Evolutionary conservation across 106 monocot genomes (phyloP).

Genomic region (Dendrobium chrysotoxum): DNA sequence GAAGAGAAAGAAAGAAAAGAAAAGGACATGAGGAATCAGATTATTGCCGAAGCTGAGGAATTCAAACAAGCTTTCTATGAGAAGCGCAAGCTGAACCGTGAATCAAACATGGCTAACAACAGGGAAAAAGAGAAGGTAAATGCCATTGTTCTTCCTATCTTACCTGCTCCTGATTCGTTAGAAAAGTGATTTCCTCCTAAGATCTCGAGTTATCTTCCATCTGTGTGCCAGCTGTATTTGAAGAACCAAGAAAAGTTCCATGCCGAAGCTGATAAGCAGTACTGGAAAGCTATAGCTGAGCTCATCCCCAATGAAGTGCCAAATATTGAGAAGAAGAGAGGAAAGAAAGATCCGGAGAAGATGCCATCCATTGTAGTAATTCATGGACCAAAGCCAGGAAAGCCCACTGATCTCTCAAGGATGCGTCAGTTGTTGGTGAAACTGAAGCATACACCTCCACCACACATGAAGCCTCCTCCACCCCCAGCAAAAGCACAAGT

Average conservation of each 20-base stretch:
- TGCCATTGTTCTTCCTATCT: not conserved
- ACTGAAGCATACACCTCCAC: slow-evolving; percentile 65
- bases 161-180: no score
- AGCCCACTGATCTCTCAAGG: slow-evolving; percentile 65
- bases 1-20: slow-evolving; percentile 59
- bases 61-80: slow-evolving; percentile 36
- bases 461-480: slow-evolving; percentile 65
- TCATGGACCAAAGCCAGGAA: slow-evolving; percentile 75
- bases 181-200: no score
- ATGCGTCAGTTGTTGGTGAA: slow-evolving; percentile 59
- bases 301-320: slow-evolving; percentile 61
- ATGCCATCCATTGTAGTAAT: slow-evolving; percentile 47
- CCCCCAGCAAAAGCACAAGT: slow-evolving; percentile 34
- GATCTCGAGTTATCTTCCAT: not conserved
- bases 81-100: slow-evolving; percentile 30
- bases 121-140: slow-evolving; percentile 58
- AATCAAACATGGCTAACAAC: slow-evolving; percentile 44
- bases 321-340: slow-evolving; percentile 51
- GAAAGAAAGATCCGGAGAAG: slow-evolving; percentile 63
- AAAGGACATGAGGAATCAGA: slow-evolving; percentile 45
- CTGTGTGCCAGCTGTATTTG: slow-evolving; percentile 34
- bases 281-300: slow-evolving; percentile 73
- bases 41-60: slow-evolving; percentile 51
- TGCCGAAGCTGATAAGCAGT: slow-evolving; percentile 56
- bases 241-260: slow-evolving; percentile 69